Base-by-base conservation (phyloP, 2,329 filamentous ascomycete genomes). In the Aspergillus pseudoterreus region DNA sequence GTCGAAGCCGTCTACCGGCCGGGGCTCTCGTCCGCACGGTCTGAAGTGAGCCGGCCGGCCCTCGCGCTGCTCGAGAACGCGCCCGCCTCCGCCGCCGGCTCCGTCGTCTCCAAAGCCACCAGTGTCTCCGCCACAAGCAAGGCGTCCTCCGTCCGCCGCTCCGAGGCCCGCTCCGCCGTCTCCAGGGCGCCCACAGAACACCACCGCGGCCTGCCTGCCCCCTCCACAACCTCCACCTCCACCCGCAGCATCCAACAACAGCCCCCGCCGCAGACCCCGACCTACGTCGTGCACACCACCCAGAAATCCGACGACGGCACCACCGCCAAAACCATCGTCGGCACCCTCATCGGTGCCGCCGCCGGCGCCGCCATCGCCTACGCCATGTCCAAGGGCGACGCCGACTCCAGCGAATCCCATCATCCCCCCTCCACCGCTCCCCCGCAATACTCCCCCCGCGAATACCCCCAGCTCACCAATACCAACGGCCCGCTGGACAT, bases 311-410 rank as follows among this genome's bases (percentile, higher is more conserved):
- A 70, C 44, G 67, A 77, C 43, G 71, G 81, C 36, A 65, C 63
- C 45, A 61, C 64, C 6, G 78, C 82, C 38, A 85, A 85, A 58
- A 82, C 83, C 17, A 78, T 92, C 39, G 78, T 94, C 43, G 88
- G 90, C 6, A 87, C 88, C 6, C 76, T 95, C 10, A 78, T 95
- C 45, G 90, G 89, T 41, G 88, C 87, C 30, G 89, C 88, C 14
- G 88, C 88, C 15, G 88, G 87, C 36, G 88, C 86, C 33, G 87
- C 86, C 9, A 76, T 88, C 38, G 86, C 88, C 9, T 95, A 94
- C 70, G 84, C 83, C 19, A 85, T 90, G 75, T 78, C 84, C 57
- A 84, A 81, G 58, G 78, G 79, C 53, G 84, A 87, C 36, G 61
- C 64, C 1, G 57, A 67, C 17, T 52, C 62, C 12, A 60, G 57